Conservation (phyloP, 148 eudicot species). For the Cornus suecica region DNA sequence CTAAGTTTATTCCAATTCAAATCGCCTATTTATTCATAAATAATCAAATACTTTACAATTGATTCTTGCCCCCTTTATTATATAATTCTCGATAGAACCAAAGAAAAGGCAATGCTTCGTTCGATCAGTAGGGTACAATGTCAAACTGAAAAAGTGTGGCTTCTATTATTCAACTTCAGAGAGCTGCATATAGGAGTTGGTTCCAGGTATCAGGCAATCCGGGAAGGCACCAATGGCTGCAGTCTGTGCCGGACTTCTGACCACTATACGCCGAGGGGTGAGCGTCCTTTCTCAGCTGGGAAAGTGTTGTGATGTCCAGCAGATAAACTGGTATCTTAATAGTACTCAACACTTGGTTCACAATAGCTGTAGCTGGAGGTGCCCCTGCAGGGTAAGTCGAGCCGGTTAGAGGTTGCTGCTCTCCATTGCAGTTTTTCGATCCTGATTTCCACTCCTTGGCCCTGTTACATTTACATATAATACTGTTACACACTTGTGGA, state of each 20-base stretch:
- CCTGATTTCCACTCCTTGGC: conserved; percentile 22
- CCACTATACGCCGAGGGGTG: conserved; percentile 34
- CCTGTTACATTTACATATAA: background rate
- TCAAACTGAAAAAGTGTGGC: too few species aligned
- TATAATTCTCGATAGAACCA: too few species aligned
- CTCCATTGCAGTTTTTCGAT: conserved; percentile 21
- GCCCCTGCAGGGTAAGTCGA: conserved; percentile 29
- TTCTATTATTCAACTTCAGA: background rate
- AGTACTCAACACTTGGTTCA: conserved; percentile 35
- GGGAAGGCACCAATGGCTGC: conserved; percentile 63
- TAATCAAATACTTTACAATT: too few species aligned
- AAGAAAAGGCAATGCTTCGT: too few species aligned
- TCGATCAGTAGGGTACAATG: too few species aligned
- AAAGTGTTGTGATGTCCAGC: conserved; percentile 45
- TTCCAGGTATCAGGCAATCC: conserved; percentile 67
- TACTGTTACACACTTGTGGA: too few species aligned
- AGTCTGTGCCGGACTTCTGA: conserved; percentile 27
- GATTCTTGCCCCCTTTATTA: too few species aligned
- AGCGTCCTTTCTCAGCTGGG: conserved; percentile 49
- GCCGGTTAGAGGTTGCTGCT: conserved; percentile 26
- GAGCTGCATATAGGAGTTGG: conserved; percentile 34
- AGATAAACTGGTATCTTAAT: conserved; percentile 32
- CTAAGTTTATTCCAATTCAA: too few species aligned
- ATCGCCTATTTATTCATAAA: too few species aligned
- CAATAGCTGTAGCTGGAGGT: conserved; percentile 24